Evolutionary conservation across 306 rosid species (phyloP), one percentile per base, ranked within the genome.

Genomic region (Pterocarpus santalinus): DNA sequence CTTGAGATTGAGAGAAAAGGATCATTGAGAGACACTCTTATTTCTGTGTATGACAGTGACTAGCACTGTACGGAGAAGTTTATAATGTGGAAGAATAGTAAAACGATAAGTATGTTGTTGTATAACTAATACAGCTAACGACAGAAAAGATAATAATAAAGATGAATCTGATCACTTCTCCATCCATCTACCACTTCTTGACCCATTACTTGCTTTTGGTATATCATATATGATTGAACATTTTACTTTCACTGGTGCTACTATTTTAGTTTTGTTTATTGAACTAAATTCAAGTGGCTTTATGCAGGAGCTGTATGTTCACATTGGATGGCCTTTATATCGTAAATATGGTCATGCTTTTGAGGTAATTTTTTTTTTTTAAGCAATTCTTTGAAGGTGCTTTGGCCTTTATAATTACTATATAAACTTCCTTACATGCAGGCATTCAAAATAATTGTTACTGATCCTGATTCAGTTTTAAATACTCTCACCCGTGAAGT

Each of bases 241-340:
- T 16, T 76, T 75, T 58, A 64, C 61, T 46, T 57, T 38, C 43
- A 38, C 46, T 69, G 34, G 52, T 73, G 70, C 12, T 61, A 1
- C 57, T 69, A 36, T 66, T 83, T 17, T 39, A 1, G 5, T 22
- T 43, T 5, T 63, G 38, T 62, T 35, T 22, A 10, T 80, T 34
- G 14, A 51, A 11, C 64, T 86, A 32, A 60, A 36, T 71, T 80
- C 34, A 76, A 39, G 52, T 53, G 74, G n/a, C 67, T 64, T 76
- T 69, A 58, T 87, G 65, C 90, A 93, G 98, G 99, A 95, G 2
- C 83, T 95, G 81, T 95, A 95, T 57, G 60, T 95, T 73, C 89
- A 93, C 82, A 89, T 95, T 86, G 98, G 86, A n/a, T 95, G 99
- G 99, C 99, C 99, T 53, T 82, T 95, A 43, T 95, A 95, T 82